phyloP scores from a whole-genome alignment of 257 asterid species.

The Solanum verrucosum region DNA sequence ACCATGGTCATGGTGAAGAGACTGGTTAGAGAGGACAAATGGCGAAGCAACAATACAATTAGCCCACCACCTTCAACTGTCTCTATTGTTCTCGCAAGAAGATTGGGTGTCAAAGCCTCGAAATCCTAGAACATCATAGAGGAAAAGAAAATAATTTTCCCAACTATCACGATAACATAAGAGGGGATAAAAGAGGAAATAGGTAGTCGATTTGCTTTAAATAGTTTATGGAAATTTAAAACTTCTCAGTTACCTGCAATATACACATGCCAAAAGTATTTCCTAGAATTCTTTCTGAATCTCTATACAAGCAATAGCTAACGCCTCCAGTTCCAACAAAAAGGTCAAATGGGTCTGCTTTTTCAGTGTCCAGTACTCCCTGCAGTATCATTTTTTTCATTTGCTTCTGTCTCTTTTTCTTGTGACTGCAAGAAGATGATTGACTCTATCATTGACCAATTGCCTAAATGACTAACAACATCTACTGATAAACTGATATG shows the following conservation, averaged over 20 bases:
- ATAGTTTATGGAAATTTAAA: background rate
- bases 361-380: constrained; percentile 70
- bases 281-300: constrained; percentile 93
- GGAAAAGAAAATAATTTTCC: background rate
- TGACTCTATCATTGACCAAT: background rate
- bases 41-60: constrained; percentile 76
- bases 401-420: constrained; percentile 76
- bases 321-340: constrained; percentile 70
- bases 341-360: constrained; percentile 64
- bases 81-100: constrained; percentile 97
- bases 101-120: constrained; percentile 97
- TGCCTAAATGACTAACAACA: background rate
- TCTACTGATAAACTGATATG: background rate
- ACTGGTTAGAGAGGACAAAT: constrained; percentile 79
- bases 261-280: constrained; percentile 97
- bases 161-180: background rate
- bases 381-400: constrained; percentile 57
- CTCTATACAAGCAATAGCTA: constrained; percentile 75
- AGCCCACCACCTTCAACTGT: constrained; percentile 99
- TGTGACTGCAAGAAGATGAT: constrained; percentile 42
- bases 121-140: constrained; percentile 50
- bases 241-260: constrained; percentile 51
- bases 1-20: constrained; percentile 97
- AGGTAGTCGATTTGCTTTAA: background rate
- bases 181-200: background rate